These are phyloP conservation scores for Skeletonema marinoi DNA, from an alignment of 108 stramenopile genomes.

Conservation along the genomic window DNA sequence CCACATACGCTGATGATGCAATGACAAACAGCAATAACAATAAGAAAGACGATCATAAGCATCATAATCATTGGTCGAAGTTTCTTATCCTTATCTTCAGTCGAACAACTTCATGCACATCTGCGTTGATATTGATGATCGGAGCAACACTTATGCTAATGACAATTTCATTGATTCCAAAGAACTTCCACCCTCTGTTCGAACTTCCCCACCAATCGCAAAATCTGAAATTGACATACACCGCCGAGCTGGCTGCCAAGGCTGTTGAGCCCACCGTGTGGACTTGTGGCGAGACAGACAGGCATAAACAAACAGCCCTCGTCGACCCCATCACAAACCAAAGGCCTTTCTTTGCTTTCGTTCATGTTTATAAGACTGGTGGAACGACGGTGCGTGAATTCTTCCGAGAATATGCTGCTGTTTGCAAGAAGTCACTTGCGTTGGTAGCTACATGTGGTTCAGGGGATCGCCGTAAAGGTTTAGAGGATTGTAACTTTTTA, in stretches of 20 bases:
- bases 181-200: background rate
- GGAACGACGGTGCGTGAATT: constrained; percentile 53
- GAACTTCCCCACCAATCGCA: background rate
- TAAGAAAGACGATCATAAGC: too few relatives aligned
- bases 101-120: background rate
- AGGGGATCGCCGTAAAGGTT: background rate
- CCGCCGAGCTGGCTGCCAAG: background rate
- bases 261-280: constrained; percentile 1
- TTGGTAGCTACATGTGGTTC: constrained; percentile 6
- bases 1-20: too few relatives aligned
- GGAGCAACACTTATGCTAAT: background rate
- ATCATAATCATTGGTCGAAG: background rate
- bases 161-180: background rate
- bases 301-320: background rate
- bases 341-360: constrained; percentile 50
- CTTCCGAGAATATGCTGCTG: constrained; percentile 39
- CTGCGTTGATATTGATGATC: background rate
- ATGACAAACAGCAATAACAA: too few relatives aligned
- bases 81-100: background rate
- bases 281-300: constrained; percentile 24
- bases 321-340: constrained; percentile 22
- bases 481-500: constrained; percentile 21
- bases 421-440: constrained; percentile 43
- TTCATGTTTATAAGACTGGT: constrained; percentile 66
- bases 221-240: background rate